Conservation (phyloP, 345 rosid genomes). For the Rhodomyrtus tomentosa region DNA sequence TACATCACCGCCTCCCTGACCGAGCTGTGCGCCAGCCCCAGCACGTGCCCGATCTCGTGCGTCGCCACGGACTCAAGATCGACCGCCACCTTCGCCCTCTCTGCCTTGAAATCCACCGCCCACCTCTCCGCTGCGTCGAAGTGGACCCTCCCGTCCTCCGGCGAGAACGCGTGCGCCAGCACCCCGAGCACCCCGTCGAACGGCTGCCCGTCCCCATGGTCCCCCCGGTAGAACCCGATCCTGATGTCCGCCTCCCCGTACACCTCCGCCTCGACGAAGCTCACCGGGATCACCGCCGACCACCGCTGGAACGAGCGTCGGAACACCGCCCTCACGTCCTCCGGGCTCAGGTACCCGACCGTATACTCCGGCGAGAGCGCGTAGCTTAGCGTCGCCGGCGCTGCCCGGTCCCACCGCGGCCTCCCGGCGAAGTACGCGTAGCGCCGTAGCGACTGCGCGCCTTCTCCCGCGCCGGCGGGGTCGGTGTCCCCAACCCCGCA, state of each 20-base stretch:
- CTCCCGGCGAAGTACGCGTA: slow-evolving; percentile 54
- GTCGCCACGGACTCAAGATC: slow-evolving; percentile 93
- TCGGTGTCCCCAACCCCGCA: slow-evolving; percentile 58
- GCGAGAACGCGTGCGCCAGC: slow-evolving; percentile 76
- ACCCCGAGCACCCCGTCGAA: slow-evolving; percentile 88
- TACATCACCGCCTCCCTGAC: slow-evolving; percentile 82
- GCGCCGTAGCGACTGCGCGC: slow-evolving; percentile 23
- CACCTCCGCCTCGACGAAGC: slow-evolving; percentile 33
- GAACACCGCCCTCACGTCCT: slow-evolving; percentile 36
- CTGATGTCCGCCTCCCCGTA: slow-evolving; percentile 40
- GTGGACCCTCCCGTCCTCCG: slow-evolving; percentile 79
- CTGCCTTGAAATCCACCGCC: slow-evolving; percentile 40
- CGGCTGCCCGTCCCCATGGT: slow-evolving; percentile 84
- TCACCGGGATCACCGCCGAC: slow-evolving; percentile 71
- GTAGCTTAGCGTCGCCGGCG: slow-evolving; percentile 46
- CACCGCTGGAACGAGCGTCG: slow-evolving; percentile 53
- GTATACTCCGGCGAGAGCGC: slow-evolving; percentile 37
- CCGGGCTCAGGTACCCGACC: slow-evolving; percentile 34
- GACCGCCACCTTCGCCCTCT: slow-evolving; percentile 46
- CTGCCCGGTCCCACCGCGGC: slow-evolving; percentile 52
- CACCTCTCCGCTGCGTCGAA: slow-evolving; percentile 74
- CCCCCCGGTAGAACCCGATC: slow-evolving; percentile 52
- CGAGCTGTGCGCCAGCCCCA: slow-evolving; percentile 78
- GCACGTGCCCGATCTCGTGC: slow-evolving; percentile 86
- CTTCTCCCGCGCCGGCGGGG: background rate